A percentile compares a stretch with the other conserved stretches of the same genome.
phyloP scores from a whole-genome alignment of 2,329 filamentous ascomycete genomes.

The Ophiostoma sp. region DNA sequence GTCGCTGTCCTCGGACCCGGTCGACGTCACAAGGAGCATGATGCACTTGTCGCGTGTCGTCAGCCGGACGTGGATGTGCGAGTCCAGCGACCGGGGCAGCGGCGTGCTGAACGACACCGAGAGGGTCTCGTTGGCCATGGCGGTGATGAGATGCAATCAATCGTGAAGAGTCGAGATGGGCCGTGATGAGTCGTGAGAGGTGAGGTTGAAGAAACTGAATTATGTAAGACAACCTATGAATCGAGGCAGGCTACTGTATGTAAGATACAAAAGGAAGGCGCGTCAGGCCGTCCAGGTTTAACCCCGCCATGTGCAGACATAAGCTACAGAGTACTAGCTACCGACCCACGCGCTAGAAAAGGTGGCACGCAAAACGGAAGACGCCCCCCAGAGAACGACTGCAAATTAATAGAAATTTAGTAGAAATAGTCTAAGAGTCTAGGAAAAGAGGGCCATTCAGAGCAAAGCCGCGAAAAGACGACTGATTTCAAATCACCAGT shows the following conservation, averaged over 20 bases:
- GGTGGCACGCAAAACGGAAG: not conserved
- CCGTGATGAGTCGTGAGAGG: not conserved
- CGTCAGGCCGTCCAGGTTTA: not conserved
- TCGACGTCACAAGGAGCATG: slow-evolving; percentile 57
- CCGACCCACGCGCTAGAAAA: slow-evolving; percentile 11
- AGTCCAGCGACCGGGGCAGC: slow-evolving; percentile 55
- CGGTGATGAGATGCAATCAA: not conserved
- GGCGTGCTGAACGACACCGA: slow-evolving; percentile 52
- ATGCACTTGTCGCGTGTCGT: slow-evolving; percentile 54
- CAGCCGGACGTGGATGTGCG: slow-evolving; percentile 56
- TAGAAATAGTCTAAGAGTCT: not conserved
- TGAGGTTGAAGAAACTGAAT: not conserved
- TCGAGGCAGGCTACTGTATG: no score
- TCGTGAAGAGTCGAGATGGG: not conserved
- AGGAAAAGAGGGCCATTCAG: not conserved
- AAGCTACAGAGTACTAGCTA: not conserved
- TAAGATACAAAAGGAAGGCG: not conserved
- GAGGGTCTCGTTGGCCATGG: slow-evolving; percentile 17
- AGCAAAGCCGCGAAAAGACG: slow-evolving; percentile 1
- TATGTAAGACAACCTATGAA: not conserved
- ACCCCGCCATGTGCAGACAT: slow-evolving; percentile 1
- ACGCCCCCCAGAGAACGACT: not conserved
- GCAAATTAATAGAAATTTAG: no score
- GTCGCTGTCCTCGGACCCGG: slow-evolving; percentile 35
- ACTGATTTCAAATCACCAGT: slow-evolving; percentile 18